Evolutionary conservation across 352 stramenopile species (phyloP), one percentile per base, ranked within the genome.

Genomic region (Pythium apleroticum): DNA sequence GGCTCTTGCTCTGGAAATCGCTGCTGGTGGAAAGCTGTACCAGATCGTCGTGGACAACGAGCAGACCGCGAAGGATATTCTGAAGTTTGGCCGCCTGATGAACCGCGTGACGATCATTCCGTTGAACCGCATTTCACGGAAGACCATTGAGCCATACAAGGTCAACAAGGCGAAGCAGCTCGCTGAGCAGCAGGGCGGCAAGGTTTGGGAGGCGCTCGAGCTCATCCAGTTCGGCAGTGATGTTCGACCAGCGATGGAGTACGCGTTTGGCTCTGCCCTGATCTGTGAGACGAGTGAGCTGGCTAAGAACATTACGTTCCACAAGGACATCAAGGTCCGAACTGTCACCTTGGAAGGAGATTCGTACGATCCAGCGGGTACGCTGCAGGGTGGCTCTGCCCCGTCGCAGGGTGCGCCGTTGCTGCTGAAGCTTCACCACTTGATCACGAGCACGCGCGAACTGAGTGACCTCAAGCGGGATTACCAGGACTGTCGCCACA

Each of bases 21-120:
- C 93, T 27, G 97, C 97, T 6, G 98, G 98, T 37, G 97, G 97
- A 35, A 99, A 98, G 65, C 78, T 99, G 10, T 99, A 98, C 69
- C 96, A 99, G 73, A 96, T 99, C 37, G 97, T 99, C 27, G 97
- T 99, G 19, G 97, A 99, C 70, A 98, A 98, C 68, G 97, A 98
- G 33, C 92, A 98, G 39, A 99, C 97, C 17, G 97, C 97, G 20
- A 99, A 99, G 74, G 91, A 97, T 24, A 95, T 99, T 45, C 81
- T 99, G 15, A 93, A 98, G 68, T 97, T 98, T 63, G 97, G 97
- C 10, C 93, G 97, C 43, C 77, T 99, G 2, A 87, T 96, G 80
- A 92, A 93, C 56, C 93, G 97, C 31, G 97, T 99, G 20, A 99
- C 97, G 6, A 98, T 99, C 49, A 98, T 99, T 66, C 98, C 98